Evolutionary conservation across 1,284 basidiomycete genomes (phyloP).

Genomic region (Cryptococcus sp.): DNA sequence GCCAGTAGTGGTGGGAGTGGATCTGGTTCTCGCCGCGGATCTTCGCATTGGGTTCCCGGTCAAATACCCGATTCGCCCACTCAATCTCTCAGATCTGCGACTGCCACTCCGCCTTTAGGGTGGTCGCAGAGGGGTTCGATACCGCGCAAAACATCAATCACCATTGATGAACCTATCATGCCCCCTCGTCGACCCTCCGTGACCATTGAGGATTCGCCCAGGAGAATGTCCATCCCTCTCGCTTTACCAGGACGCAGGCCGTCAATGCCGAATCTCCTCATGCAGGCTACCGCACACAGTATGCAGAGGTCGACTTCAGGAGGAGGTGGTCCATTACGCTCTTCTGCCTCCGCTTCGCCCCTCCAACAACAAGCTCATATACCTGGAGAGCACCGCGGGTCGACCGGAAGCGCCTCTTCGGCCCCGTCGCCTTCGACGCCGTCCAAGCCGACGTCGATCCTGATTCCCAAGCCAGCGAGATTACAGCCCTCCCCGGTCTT

Average conservation of each 20-base stretch:
- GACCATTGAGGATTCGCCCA: not conserved
- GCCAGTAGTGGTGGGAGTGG: not conserved
- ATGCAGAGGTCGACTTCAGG: not conserved
- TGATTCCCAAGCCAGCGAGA: not conserved
- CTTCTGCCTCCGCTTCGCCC: too few relatives aligned
- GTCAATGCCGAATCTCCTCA: not conserved
- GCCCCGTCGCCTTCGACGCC: too few relatives aligned
- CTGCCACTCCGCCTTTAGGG: too few relatives aligned
- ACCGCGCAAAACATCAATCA: not conserved
- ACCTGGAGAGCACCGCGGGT: too few relatives aligned
- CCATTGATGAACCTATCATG: constrained; percentile 3
- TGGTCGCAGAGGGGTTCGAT: too few relatives aligned
- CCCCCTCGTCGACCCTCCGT: not conserved
- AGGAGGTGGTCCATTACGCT: too few relatives aligned
- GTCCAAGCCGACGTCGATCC: not conserved
- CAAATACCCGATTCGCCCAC: constrained; percentile 1
- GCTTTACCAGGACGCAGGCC: not conserved
- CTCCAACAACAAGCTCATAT: too few relatives aligned
- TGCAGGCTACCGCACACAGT: not conserved
- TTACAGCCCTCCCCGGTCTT: not conserved
- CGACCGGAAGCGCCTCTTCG: too few relatives aligned
- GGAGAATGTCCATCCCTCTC: not conserved
- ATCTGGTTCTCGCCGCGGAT: not conserved
- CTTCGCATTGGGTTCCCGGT: not conserved
- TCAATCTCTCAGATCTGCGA: not conserved